Conservation (phyloP, 2,329 filamentous ascomycete genomes). For the Aspergillus carbonarius region DNA sequence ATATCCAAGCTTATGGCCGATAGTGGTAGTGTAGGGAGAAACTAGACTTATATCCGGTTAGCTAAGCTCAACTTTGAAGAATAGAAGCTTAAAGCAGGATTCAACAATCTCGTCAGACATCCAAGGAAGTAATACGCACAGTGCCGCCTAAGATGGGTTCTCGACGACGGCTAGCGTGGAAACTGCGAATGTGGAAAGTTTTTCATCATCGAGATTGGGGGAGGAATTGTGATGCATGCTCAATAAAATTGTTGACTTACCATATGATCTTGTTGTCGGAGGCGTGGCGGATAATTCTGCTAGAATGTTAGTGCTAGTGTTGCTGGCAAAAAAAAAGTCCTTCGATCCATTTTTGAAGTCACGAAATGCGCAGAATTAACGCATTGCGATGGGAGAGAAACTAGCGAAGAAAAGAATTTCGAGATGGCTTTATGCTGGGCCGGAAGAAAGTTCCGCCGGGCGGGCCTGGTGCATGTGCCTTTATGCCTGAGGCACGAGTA, state of each 20-base stretch:
- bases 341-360: not conserved
- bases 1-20: not conserved
- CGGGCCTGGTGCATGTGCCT: not conserved
- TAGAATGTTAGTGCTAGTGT: not conserved
- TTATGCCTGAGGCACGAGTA: not conserved
- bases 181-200: constrained; percentile 45
- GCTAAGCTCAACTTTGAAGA: not conserved
- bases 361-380: not conserved
- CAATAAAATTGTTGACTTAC: not conserved
- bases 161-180: constrained; percentile 40
- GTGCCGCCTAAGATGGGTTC: constrained; percentile 35
- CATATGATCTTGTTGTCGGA: not conserved
- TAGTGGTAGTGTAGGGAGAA: not conserved
- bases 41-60: not conserved
- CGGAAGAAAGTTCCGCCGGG: not conserved
- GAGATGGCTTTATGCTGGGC: not conserved
- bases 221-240: not conserved
- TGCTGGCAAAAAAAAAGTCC: not conserved
- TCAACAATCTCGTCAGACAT: constrained; percentile 31
- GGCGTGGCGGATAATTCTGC: too few species aligned
- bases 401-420: not conserved
- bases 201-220: constrained; percentile 38
- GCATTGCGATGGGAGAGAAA: not conserved
- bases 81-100: not conserved
- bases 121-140: constrained; percentile 42